Evolutionary conservation across 2,329 filamentous ascomycete genomes (phyloP), one percentile per base, ranked within the genome.

Genomic region (Verruconis gallopava): DNA sequence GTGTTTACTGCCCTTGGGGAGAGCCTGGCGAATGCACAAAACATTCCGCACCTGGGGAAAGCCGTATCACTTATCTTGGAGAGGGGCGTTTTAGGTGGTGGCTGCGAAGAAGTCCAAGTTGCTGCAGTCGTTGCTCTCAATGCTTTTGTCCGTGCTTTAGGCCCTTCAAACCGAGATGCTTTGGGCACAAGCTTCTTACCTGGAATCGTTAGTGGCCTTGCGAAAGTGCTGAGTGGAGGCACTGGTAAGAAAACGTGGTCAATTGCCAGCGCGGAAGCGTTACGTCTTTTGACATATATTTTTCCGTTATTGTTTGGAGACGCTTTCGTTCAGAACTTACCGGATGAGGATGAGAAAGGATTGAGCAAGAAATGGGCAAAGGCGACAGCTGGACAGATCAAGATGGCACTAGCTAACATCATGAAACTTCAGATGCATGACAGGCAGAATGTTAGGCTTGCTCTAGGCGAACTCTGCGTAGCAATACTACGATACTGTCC

Each of bases 141-240:
- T 39, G 64, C 73, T 1, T 63, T 91, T 5, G 69, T 94, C 34
- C 5, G 6, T 5, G n/a, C n/a, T n/a, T n/a, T n/a, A n/a, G n/a
- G n/a, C n/a, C n/a, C n/a, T n/a, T 76, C 72, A 40, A 81, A 91
- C 51, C 73, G 72, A 37, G 72, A 81, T n/a, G 76, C 83, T 2
- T 66, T 93, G 43, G 84, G 85, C 22, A 40, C 33, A 6, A 88
- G 75, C 47, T 91, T 98, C 53, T 68, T 96, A 33, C 91, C 93
- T 0, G 85, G 88, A 6, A 85, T 85, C 0, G 75, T 94, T 0
- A 96, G 91, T 3, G 76, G 78, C 1, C 64, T 98, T 18, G 79
- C 81, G 2, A 88, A 81, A 52, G 65, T 85, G 1, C 63, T 93
- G 39, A 79, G 81, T 69, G n/a, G 67, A 72, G 32, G 69, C 72